A percentile compares a stretch with the other conserved stretches of the same genome.
These are phyloP conservation scores for Dictyostelium purpureum DNA, from an alignment of 78 protist species.

Conservation along the genomic window DNA sequence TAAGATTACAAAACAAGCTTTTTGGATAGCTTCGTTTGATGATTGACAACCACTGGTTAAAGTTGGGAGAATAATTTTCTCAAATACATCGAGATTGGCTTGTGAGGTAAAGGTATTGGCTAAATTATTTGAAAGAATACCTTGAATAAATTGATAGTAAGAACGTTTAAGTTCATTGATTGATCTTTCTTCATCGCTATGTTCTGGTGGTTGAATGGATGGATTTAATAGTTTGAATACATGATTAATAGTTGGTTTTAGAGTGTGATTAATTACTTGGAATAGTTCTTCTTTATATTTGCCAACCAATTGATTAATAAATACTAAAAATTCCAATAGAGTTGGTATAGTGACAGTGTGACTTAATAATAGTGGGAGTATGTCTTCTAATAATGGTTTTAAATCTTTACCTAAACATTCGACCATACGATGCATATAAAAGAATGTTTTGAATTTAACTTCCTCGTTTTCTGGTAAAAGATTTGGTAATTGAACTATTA, in stretches of 20 bases:
- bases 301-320: constrained; percentile 47
- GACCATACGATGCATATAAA: constrained; percentile 77
- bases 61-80: background rate
- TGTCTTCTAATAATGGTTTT: constrained; percentile 23
- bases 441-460: constrained; percentile 41
- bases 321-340: constrained; percentile 29
- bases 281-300: constrained; percentile 50
- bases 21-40: constrained; percentile 29
- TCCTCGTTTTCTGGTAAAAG: constrained; percentile 40
- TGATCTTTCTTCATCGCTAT: constrained; percentile 47
- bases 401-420: constrained; percentile 61
- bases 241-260: constrained; percentile 5
- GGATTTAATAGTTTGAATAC: constrained; percentile 17
- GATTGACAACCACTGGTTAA: constrained; percentile 32
- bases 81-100: background rate
- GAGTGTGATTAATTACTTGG: background rate
- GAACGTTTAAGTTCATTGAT: constrained; percentile 1
- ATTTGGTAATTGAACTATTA: constrained; percentile 37
- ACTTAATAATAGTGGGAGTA: constrained; percentile 5
- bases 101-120: background rate
- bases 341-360: background rate
- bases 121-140: background rate
- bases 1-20: constrained; percentile 20
- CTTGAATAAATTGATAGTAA: constrained; percentile 37
- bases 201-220: background rate